A percentile compares a stretch with the other conserved stretches of the same genome.
Evolutionary conservation across 2,329 filamentous ascomycete genomes (phyloP).

Genomic region (Nemania sp.): DNA sequence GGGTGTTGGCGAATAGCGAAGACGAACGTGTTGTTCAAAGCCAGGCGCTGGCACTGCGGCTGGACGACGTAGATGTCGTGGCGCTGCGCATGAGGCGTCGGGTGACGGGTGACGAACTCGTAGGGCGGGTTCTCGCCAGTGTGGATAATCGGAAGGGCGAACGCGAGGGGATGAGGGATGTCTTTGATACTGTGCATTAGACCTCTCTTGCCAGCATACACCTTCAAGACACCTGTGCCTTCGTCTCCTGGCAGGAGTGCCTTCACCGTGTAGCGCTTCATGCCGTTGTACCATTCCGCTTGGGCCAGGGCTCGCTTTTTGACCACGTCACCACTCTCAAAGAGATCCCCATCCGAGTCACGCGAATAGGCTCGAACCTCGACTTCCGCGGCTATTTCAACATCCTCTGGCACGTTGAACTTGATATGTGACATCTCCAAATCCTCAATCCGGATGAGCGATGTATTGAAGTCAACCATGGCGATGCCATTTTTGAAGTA

Average conservation of each 20-base stretch:
- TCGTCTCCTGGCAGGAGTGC: slow-evolving; percentile 90
- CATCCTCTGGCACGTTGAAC: slow-evolving; percentile 83
- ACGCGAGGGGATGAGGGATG: slow-evolving; percentile 88
- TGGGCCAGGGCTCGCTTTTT: slow-evolving; percentile 88
- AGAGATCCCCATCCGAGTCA: slow-evolving; percentile 88
- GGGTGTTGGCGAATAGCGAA: slow-evolving; percentile 95
- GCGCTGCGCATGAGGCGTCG: slow-evolving; percentile 94
- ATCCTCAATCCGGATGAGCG: slow-evolving; percentile 81
- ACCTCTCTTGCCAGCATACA: slow-evolving; percentile 92
- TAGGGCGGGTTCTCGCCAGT: slow-evolving; percentile 91
- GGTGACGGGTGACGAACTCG: slow-evolving; percentile 89
- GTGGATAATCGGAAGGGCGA: slow-evolving; percentile 88
- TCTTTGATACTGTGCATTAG: slow-evolving; percentile 98
- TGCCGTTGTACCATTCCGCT: slow-evolving; percentile 84
- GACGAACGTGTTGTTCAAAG: slow-evolving; percentile 96
- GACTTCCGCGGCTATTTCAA: slow-evolving; percentile 91
- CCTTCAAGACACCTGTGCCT: slow-evolving; percentile 81
- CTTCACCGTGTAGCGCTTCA: slow-evolving; percentile 93
- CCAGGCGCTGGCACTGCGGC: slow-evolving; percentile 86
- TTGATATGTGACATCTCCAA: slow-evolving; percentile 92
- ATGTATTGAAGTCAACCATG: slow-evolving; percentile 90
- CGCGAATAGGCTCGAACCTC: slow-evolving; percentile 80
- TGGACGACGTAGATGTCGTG: slow-evolving; percentile 97
- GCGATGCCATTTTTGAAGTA: slow-evolving; percentile 84
- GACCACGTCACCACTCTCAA: slow-evolving; percentile 86